These are phyloP conservation scores for Phytophthora quininea DNA, from an alignment of 352 stramenopile species.

Conservation along the genomic window DNA sequence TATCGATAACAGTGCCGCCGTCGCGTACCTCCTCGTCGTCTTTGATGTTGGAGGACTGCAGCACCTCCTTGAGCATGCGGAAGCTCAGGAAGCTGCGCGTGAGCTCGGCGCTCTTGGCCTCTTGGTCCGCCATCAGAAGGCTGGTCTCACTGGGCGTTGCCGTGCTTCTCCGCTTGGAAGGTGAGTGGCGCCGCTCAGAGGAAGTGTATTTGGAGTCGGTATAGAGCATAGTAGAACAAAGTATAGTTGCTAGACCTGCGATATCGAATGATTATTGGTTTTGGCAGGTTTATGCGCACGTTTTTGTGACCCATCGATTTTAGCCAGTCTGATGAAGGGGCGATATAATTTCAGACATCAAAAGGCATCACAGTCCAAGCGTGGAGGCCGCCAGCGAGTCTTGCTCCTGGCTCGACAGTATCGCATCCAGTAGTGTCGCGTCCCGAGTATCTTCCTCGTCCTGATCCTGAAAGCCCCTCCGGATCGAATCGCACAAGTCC, in stretches of 20 bases:
- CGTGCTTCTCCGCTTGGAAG: background rate
- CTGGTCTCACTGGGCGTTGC: background rate
- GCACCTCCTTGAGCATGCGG: slow-evolving; percentile 77
- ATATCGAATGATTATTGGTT: too few relatives aligned
- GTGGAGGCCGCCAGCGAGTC: slow-evolving; percentile 1
- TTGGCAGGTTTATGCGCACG: too few relatives aligned
- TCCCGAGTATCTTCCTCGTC: too few relatives aligned
- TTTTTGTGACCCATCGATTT: too few relatives aligned
- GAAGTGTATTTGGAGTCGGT: too few relatives aligned
- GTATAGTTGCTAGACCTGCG: too few relatives aligned
- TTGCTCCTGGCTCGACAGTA: background rate
- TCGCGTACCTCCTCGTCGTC: slow-evolving; percentile 74
- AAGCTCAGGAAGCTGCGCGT: slow-evolving; percentile 74
- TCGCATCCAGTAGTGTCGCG: background rate
- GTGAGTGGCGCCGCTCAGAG: background rate
- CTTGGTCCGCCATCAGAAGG: slow-evolving; percentile 33
- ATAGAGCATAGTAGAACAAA: too few relatives aligned
- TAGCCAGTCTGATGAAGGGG: too few relatives aligned
- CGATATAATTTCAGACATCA: too few relatives aligned
- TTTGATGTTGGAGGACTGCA: slow-evolving; percentile 77
- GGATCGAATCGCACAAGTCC: slow-evolving; percentile 26
- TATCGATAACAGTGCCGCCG: background rate
- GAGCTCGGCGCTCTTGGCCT: slow-evolving; percentile 41
- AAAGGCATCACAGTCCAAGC: background rate
- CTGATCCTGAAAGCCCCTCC: slow-evolving; percentile 8